phyloP scores from a whole-genome alignment of 352 stramenopile species.

The Phytophthora hybrid region DNA sequence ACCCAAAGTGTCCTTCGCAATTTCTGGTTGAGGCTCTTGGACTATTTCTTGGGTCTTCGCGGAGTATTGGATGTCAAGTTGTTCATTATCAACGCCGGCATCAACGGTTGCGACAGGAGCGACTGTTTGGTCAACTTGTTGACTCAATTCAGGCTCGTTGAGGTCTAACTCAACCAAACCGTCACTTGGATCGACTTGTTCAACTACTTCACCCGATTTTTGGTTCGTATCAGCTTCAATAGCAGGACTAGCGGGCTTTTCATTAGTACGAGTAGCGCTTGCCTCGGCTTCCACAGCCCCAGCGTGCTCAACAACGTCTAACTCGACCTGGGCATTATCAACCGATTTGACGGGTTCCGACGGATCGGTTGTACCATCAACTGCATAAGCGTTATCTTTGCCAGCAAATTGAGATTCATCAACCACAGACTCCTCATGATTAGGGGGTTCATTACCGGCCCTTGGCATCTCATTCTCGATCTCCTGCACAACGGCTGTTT shows the following conservation, averaged over 20 bases:
- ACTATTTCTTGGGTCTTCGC: not conserved
- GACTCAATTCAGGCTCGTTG: not conserved
- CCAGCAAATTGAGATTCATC: not conserved
- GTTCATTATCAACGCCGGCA: not conserved
- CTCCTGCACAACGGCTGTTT: not conserved
- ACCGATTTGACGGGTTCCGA: not conserved
- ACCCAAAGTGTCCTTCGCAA: not conserved
- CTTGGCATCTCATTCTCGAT: not conserved
- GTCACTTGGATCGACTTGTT: not conserved
- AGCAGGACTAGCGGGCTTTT: not conserved
- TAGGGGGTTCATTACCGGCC: not conserved
- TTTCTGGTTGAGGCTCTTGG: not conserved
- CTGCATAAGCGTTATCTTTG: not conserved
- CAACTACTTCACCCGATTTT: slow-evolving; percentile 10
- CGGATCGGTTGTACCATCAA: not conserved
- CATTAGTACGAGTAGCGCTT: not conserved
- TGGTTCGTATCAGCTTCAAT: not conserved
- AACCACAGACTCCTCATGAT: not conserved
- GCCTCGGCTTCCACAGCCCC: not conserved
- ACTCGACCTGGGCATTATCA: not conserved
- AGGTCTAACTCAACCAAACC: slow-evolving; percentile 24
- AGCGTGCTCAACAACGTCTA: not conserved
- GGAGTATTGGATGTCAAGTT: not conserved
- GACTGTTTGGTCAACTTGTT: not conserved
- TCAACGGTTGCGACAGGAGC: not conserved